Percentiles rank a stretch among this genome's conserved stretches.
Conservation (phyloP, 73 alveolate genomes). For the Paramecium pentaurelia region DNA sequence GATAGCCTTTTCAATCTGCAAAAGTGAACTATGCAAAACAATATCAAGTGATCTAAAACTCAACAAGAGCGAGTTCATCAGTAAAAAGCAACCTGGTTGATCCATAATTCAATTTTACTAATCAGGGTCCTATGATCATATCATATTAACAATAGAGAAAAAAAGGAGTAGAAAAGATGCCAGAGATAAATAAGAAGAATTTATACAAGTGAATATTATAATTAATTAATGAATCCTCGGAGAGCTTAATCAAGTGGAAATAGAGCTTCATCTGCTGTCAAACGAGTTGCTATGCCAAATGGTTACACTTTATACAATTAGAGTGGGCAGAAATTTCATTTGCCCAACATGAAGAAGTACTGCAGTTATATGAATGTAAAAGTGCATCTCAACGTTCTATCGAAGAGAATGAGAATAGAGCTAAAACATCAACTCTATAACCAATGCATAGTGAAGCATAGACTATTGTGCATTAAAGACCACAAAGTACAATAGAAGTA, state of each 20-base stretch:
- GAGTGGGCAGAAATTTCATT: neutral
- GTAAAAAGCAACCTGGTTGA: neutral
- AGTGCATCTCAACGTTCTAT: neutral
- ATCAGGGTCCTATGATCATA: neutral
- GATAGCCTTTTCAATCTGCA: neutral
- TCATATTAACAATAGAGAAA: neutral
- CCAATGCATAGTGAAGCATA: neutral
- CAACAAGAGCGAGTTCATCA: neutral
- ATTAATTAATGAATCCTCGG: conserved; percentile 37
- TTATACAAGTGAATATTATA: conserved; percentile 16
- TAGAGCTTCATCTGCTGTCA: neutral
- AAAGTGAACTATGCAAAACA: neutral
- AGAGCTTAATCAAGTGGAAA: conserved; percentile 29
- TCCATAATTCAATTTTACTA: neutral
- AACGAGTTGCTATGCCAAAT: neutral
- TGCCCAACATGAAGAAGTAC: neutral
- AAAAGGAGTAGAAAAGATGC: neutral
- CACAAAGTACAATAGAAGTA: neutral
- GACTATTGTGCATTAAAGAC: neutral
- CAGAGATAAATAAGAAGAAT: neutral
- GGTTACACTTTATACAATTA: conserved; percentile 2
- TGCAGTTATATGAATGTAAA: neutral
- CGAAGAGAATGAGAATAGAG: neutral
- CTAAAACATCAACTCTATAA: neutral
- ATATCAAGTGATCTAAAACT: neutral